Evolutionary conservation across 2,329 filamentous ascomycete species (phyloP), one percentile per base, ranked within the genome.

Genomic region (Fusarium sp.): DNA sequence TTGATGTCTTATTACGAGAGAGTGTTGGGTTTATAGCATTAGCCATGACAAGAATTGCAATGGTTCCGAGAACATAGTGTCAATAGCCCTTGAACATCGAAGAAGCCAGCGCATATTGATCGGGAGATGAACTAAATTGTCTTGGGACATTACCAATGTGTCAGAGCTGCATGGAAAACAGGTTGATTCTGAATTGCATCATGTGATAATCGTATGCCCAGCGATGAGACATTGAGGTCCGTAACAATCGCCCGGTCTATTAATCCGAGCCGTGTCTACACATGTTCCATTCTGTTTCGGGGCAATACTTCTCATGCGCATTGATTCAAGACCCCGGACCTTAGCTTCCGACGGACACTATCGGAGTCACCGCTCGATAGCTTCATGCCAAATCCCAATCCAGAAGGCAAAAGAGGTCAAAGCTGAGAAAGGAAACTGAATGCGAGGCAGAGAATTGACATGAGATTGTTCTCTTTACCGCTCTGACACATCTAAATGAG

Each of bases 311-410:
- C 6, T 32, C 38, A 57, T 32, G 22, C 5, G 6, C 26, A 11
- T 14, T 17, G 20, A 42, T 30, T 28, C 38, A 24, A 30, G 41
- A 14, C 24, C 41, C 30, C 18, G 22, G 30, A 26, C 24, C 36
- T 17, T 38, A 28, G 48, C 39, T 51, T 38, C n/a, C 20, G 34
- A 30, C 28, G 62, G 26, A 24, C 51, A 41, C 44, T 39, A 67
- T 51, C 30, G 51, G 32, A 34, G 22, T 20, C 38, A 52, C 63
- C 39, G 45, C 28, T 34, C 32, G 17, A 47, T 67, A 67, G 45
- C 60, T 34, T 32, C 42, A 44, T 28, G 38, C n/a, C 32, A 17
- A 22, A 36, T 26, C 50, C 50, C n/a, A 22, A n/a, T 24, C 28
- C 47, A 68, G 34, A 39, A 32, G 50, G 36, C 41, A 28, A 3